Conservation (phyloP, 208 protist genomes). For the Acanthamoeba rhysodes region DNA sequence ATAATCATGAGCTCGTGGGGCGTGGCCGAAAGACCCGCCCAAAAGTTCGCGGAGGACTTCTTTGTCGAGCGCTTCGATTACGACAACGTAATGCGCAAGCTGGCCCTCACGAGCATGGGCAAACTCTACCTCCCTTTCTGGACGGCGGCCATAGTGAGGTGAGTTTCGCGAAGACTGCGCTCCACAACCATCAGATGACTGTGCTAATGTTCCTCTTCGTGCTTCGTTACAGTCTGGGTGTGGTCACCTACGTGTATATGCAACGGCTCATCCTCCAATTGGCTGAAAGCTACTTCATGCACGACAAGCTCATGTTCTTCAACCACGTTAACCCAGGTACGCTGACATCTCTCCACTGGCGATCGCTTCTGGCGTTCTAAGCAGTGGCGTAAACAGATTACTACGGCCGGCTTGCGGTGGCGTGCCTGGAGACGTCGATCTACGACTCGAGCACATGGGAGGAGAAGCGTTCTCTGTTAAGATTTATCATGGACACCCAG, state of each 20-base stretch:
- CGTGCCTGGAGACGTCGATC: constrained; percentile 53
- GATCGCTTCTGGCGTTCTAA: background rate
- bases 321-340: constrained; percentile 63
- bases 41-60: constrained; percentile 50
- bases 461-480: background rate
- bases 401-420: constrained; percentile 44
- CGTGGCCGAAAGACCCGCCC: background rate
- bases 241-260: constrained; percentile 48
- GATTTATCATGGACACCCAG: constrained; percentile 46
- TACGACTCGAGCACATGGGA: constrained; percentile 54
- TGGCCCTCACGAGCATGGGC: constrained; percentile 26
- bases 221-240: constrained; percentile 3
- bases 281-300: constrained; percentile 57
- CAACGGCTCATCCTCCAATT: constrained; percentile 19
- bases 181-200: background rate
- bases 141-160: constrained; percentile 56
- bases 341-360: background rate
- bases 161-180: too few species aligned
- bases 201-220: background rate
- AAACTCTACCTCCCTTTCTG: constrained; percentile 70
- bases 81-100: constrained; percentile 48
- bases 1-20: constrained; percentile 48
- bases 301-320: constrained; percentile 47
- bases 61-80: constrained; percentile 72
- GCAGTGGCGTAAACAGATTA: background rate